Base-by-base conservation (phyloP, 768 basidiomycete genomes). In the Neoboletus magnificus region DNA sequence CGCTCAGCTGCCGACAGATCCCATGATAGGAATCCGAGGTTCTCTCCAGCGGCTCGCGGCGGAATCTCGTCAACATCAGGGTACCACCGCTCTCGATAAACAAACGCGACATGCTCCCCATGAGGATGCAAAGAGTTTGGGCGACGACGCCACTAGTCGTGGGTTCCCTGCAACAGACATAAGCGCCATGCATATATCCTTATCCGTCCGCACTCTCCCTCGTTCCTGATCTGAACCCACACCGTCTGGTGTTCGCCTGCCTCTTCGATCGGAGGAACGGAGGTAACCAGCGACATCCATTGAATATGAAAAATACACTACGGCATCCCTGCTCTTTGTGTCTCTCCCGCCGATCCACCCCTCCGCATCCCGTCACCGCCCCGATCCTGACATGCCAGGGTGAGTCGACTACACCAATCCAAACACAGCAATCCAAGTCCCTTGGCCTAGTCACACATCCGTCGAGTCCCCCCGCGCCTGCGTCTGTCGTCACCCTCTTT, bases 241-340 rank as follows among this genome's bases (percentile, higher is more conserved):
- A 40, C 22, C 41, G 41, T 22, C 23, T 15, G 25, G 11, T 23
- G 42, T 25, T 55, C 56, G 48, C 52, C 50, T 43, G 11, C 51
- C 43, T 25, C 22, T 25, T 49, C 36, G 46, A 66, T 54, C 64
- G 58, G 65, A 46, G 50, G 22, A 36, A 67, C 64, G 64, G 65
- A 65, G 58, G 40, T 64, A 66, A 60, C 54, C 5, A 43, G 39
- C 54, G 48, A 33, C 32, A n/a, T 40, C 33, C 42, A n/a, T n/a
- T n/a, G n/a, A 45, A 44, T 52, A 61, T 60, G 54, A 61, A 56
- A 27, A 10, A 27, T 20, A 32, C 41, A 13, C 47, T 46, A 58
- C 55, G 54, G 48, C 55, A 50, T 40, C 2, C 32, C 32, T 32
- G 18, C 36, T 37, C 36, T 37, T n/a, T 37, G 15, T 10, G 4